Base-by-base conservation (phyloP, 2,329 filamentous ascomycete species). In the Nothomitra cinnamomea region DNA sequence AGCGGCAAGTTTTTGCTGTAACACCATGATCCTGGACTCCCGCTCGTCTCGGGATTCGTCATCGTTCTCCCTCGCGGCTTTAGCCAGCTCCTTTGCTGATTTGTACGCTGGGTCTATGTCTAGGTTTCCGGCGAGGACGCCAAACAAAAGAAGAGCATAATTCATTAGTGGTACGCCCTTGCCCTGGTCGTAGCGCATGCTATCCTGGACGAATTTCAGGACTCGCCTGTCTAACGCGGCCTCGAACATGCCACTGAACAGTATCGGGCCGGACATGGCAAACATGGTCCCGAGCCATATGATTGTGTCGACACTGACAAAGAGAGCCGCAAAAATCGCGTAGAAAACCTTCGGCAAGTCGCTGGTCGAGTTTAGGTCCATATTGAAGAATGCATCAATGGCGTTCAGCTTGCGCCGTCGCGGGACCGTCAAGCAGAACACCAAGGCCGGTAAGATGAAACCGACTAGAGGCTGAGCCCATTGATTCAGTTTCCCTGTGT, bases 171-270 rank as follows among this genome's bases (percentile, higher is more conserved):
- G 59, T 10, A 62, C 22, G 24, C 57, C 57, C n/a, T 56, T 35
- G 10, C 52, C 51, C 50, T 61, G 62, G 25, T 52, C 35, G 5
- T 53, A 50, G 1, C 10, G 5, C 5, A 32, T 5, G 28, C 28
- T 32, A 32, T 32, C 10, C 28, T 32, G 28, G 28, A 64, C 51
- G 35, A 60, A 62, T 0, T 57, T 52, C 6, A 64, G 52, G 8
- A 63, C 56, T 2, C 54, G 40, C 24, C 59, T 61, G 52, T 65
- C 63, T 13, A 65, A 55, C 38, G 59, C 53, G n/a, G 62, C 61
- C 25, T 65, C 62, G 48, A 64, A 65, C 1, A 64, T 45, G 1
- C 61, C 63, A 41, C 60, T 61, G 24, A 64, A 15, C 17, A 64
- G 60, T 60, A 64, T 65, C 19, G 63, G 63, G 5, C 61, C 62